Evolutionary conservation across 345 rosid species (phyloP).

Genomic region (Psidium friedrichsthalianum): DNA sequence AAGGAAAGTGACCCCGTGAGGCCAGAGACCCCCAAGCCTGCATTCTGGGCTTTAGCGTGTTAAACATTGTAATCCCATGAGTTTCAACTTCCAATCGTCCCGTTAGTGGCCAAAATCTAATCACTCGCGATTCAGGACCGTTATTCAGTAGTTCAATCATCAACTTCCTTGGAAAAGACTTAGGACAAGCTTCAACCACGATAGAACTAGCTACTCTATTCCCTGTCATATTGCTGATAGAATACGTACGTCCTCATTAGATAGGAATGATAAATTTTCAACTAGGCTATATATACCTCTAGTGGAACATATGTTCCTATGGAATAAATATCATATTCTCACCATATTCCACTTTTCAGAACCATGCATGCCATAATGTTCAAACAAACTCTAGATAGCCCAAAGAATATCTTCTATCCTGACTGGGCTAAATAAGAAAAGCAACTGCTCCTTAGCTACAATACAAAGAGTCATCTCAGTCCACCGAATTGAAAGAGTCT

Average conservation of each 20-base stretch:
- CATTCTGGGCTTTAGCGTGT: neutral
- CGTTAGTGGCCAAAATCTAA: neutral
- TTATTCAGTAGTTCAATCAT: neutral
- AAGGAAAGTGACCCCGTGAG: neutral
- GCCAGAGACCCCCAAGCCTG: neutral
- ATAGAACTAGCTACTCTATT: accelerated
- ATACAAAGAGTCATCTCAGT: neutral
- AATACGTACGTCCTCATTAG: accelerated
- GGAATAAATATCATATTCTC: neutral
- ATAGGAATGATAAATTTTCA: neutral
- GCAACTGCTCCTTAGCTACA: neutral
- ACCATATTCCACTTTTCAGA: neutral
- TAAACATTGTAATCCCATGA: neutral
- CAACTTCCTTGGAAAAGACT: neutral
- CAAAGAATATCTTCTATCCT: neutral
- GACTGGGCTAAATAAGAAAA: neutral
- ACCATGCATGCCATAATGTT: neutral
- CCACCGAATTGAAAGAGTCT: neutral
- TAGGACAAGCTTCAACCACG: accelerated
- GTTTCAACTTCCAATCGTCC: neutral
- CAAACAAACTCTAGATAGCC: neutral
- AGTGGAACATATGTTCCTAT: neutral
- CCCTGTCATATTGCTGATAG: accelerated
- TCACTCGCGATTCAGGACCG: neutral
- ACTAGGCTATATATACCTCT: neutral